phyloP scores from a whole-genome alignment of 257 asterid species.

The Penstemon barbatus region DNA sequence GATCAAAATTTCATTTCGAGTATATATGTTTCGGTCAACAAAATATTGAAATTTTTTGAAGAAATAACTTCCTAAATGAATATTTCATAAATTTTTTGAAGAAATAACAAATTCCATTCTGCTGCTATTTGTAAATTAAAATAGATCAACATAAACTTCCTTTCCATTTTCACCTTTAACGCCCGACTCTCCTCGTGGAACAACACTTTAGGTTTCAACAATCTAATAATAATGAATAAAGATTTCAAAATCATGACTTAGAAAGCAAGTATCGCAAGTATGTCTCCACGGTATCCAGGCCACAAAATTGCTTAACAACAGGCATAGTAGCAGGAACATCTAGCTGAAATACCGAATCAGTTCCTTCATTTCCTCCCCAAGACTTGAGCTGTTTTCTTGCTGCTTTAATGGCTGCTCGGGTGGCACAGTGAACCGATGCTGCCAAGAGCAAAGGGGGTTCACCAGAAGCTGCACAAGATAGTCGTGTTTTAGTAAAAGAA shows the following conservation, averaged over 20 bases:
- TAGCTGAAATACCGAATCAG: slow-evolving; percentile 44
- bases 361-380: slow-evolving; percentile 55
- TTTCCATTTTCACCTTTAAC: no score
- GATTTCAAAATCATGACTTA: slow-evolving; percentile 1
- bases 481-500: neutral
- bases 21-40: no score
- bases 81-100: no score
- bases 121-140: no score
- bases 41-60: no score
- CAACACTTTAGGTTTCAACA: no score
- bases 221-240: neutral
- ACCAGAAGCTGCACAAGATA: slow-evolving; percentile 60
- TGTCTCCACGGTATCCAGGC: slow-evolving; percentile 52
- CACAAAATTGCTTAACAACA: slow-evolving; percentile 64
- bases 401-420: slow-evolving; percentile 67
- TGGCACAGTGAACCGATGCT: slow-evolving; percentile 75
- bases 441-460: slow-evolving; percentile 82
- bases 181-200: no score
- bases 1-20: no score
- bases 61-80: no score
- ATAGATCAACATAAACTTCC: no score
- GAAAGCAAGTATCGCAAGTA: slow-evolving; percentile 40
- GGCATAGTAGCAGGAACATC: slow-evolving; percentile 77
- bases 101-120: no score
- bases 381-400: slow-evolving; percentile 58